phyloP scores from a whole-genome alignment of 495 filamentous ascomycete species.

The Tuber indicum region DNA sequence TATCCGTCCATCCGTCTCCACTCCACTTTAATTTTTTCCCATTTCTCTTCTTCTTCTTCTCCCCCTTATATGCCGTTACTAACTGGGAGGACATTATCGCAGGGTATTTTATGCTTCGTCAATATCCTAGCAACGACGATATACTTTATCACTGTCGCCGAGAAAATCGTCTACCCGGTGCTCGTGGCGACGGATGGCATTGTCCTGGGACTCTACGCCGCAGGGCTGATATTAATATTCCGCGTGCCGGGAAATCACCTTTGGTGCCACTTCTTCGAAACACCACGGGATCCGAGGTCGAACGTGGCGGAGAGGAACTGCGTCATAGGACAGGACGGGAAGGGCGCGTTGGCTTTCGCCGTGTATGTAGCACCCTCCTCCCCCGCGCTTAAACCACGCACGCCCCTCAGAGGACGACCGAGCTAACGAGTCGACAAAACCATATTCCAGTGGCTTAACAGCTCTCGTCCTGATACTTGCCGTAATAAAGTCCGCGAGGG shows the following conservation, averaged over 20 bases:
- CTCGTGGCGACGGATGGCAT: constrained; percentile 5
- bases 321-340: constrained; percentile 8
- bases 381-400: neutral
- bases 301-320: constrained; percentile 10
- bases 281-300: neutral
- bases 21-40: neutral
- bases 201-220: neutral
- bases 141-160: constrained; percentile 4
- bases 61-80: neutral
- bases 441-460: neutral
- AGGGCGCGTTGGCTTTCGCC: neutral
- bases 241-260: neutral
- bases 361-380: constrained; percentile 7
- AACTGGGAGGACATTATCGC: neutral
- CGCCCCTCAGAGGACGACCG: neutral
- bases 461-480: neutral
- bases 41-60: neutral
- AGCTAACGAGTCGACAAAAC: neutral
- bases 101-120: constrained; percentile 6
- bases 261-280: neutral
- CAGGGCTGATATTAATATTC: neutral
- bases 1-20: neutral
- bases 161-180: constrained; percentile 5
- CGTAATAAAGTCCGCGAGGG: neutral
- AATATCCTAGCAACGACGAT: constrained; percentile 5